Percentiles rank a stretch among this genome's conserved stretches.
phyloP scores from a whole-genome alignment of 169 alveolate species.

The Haemoproteus tartakovskyi region DNA sequence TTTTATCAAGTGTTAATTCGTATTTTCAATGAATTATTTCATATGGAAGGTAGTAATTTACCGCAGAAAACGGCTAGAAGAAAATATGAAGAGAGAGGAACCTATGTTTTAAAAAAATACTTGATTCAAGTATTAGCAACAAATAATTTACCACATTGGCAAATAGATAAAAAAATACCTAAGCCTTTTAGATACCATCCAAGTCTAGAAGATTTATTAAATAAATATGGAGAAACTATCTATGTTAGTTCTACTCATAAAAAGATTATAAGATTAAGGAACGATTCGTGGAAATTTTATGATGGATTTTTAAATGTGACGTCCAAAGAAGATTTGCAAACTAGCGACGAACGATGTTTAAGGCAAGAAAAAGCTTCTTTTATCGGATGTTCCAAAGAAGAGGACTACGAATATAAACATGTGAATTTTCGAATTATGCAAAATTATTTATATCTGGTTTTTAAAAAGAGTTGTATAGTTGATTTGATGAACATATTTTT shows the following conservation, averaged over 20 bases:
- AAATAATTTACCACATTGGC: slow-evolving; percentile 43
- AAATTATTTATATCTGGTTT: slow-evolving; percentile 8
- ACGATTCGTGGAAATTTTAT: slow-evolving; percentile 33
- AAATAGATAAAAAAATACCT: slow-evolving; percentile 32
- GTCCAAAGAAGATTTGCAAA: slow-evolving; percentile 24
- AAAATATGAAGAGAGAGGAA: slow-evolving; percentile 41
- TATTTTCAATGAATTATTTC: slow-evolving; percentile 35
- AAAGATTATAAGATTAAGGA: slow-evolving; percentile 25
- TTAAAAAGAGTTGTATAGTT: slow-evolving; percentile 40
- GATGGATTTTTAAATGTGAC: slow-evolving; percentile 57
- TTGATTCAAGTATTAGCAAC: slow-evolving; percentile 43
- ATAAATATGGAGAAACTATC: slow-evolving; percentile 26
- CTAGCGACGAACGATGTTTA: slow-evolving; percentile 40
- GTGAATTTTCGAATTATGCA: slow-evolving; percentile 18
- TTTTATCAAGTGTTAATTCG: slow-evolving; percentile 39
- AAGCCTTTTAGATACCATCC: slow-evolving; percentile 49
- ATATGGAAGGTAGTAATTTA: slow-evolving; percentile 34
- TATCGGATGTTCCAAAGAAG: slow-evolving; percentile 37
- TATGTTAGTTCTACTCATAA: slow-evolving; percentile 38
- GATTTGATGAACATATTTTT: slow-evolving; percentile 6
- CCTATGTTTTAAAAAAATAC: slow-evolving; percentile 22
- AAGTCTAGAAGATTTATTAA: slow-evolving; percentile 13
- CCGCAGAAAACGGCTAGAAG: slow-evolving; percentile 34
- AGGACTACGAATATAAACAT: slow-evolving; percentile 30
- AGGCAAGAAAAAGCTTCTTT: slow-evolving; percentile 44